These are phyloP conservation scores for Lepidium aucheri DNA, from an alignment of 345 rosid species.

Conservation along the genomic window DNA sequence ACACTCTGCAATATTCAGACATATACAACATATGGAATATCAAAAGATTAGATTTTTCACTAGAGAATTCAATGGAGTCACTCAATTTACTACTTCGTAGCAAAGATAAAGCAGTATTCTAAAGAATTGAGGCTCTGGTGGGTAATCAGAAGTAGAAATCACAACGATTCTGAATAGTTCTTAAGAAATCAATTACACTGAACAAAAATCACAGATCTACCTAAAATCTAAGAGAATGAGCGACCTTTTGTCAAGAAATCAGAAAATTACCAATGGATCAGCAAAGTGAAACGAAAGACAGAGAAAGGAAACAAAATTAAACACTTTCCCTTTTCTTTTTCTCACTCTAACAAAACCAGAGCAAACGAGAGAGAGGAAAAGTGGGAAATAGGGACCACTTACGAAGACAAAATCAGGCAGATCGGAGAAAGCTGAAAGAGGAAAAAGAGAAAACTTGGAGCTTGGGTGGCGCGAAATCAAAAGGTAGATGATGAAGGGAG, in stretches of 20 bases:
- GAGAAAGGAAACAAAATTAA: constrained; percentile 3
- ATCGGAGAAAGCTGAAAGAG: constrained; percentile 15
- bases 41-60: neutral
- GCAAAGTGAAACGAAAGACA: neutral
- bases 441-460: neutral
- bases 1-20: constrained; percentile 10
- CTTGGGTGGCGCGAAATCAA: constrained; percentile 20
- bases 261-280: neutral
- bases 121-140: neutral
- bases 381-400: constrained; percentile 18
- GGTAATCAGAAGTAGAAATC: neutral
- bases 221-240: neutral
- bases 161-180: neutral
- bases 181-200: neutral
- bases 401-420: constrained; percentile 10
- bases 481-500: constrained; percentile 3
- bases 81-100: neutral
- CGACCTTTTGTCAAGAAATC: neutral
- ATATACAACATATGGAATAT: neutral
- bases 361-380: neutral
- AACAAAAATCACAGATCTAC: constrained; percentile 11
- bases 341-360: neutral
- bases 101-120: neutral
- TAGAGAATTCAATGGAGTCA: neutral
- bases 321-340: constrained; percentile 21